A percentile compares a stretch with the other conserved stretches of the same genome.
Evolutionary conservation across 1,284 basidiomycete genomes (phyloP).

Genomic region (Irpex rosettiformis): DNA sequence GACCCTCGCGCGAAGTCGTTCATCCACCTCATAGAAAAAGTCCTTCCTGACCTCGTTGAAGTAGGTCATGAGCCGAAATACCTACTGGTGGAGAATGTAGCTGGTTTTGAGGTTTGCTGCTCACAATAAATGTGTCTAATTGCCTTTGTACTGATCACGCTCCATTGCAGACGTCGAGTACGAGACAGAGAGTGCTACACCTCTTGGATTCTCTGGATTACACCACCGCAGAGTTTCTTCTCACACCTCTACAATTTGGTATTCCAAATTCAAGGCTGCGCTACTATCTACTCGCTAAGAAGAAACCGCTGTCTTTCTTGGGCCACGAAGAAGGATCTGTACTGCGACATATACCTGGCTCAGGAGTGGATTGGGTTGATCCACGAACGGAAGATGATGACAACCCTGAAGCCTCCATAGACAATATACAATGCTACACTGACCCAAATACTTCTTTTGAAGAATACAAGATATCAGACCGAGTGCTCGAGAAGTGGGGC

Average conservation of each 20-base stretch:
- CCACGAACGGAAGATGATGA: conserved; percentile 22
- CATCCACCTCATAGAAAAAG: conserved; percentile 58
- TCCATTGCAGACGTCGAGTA: conserved; percentile 52
- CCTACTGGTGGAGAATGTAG: conserved; percentile 74
- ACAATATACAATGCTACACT: conserved; percentile 46
- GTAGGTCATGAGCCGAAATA: conserved; percentile 45
- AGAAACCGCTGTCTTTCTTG: conserved; percentile 32
- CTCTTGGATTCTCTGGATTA: conserved; percentile 53
- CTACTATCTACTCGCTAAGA: conserved; percentile 74
- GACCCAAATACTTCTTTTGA: conserved; percentile 33
- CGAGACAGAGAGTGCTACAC: conserved; percentile 49
- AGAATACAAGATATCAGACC: conserved; percentile 47
- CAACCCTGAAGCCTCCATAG: conserved; percentile 15
- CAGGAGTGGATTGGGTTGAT: conserved; percentile 39
- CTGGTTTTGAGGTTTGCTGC: conserved; percentile 67
- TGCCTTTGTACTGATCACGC: conserved; percentile 3
- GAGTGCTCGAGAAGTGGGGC: conserved; percentile 71
- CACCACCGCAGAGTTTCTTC: conserved; percentile 52
- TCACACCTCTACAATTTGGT: conserved; percentile 73
- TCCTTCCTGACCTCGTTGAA: conserved; percentile 57
- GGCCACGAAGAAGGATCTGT: conserved; percentile 19
- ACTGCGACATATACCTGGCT: conserved; percentile 53
- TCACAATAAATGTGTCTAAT: not conserved
- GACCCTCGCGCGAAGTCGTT: conserved; percentile 78
- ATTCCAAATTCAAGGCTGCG: conserved; percentile 76